Percentiles rank a stretch among this genome's conserved stretches.
phyloP scores from a whole-genome alignment of 2,329 filamentous ascomycete genomes.

The Penicillium sclerotigenum region DNA sequence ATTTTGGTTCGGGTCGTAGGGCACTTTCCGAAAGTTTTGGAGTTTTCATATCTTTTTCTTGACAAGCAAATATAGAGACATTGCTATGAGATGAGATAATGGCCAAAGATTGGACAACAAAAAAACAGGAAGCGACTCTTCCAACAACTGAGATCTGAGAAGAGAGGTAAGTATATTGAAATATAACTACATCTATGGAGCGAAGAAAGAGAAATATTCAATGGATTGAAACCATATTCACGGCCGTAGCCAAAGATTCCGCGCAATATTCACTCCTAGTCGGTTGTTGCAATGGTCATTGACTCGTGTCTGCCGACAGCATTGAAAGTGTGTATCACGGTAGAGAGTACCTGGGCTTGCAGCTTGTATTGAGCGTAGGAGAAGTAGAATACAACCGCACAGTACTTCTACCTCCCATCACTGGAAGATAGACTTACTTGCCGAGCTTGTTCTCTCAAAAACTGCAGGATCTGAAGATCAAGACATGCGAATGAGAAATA shows the following conservation, averaged over 20 bases:
- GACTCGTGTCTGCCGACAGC: conserved; percentile 61
- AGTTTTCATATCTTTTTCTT: not conserved
- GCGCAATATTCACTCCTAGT: conserved; percentile 60
- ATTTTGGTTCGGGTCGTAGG: too few relatives aligned
- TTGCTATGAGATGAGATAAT: not conserved
- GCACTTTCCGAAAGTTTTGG: not conserved
- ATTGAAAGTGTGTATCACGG: conserved; percentile 60
- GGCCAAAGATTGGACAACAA: not conserved
- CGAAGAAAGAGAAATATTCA: not conserved
- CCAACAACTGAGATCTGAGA: not conserved
- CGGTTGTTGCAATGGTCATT: conserved; percentile 72
- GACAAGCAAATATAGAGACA: not conserved
- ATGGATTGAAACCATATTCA: conserved; percentile 35
- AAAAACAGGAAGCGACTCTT: not conserved
- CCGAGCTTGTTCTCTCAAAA: not conserved
- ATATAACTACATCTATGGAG: not conserved
- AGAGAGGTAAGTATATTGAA: not conserved
- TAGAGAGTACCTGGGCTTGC: not conserved
- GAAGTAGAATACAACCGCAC: not conserved
- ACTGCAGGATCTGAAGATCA: not conserved
- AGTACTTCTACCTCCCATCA: not conserved
- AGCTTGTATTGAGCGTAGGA: not conserved
- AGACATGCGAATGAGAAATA: not conserved
- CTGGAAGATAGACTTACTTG: not conserved
- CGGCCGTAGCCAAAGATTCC: conserved; percentile 54